phyloP scores from a whole-genome alignment of 75 land plant genomes.

The Azolla pinnata region DNA sequence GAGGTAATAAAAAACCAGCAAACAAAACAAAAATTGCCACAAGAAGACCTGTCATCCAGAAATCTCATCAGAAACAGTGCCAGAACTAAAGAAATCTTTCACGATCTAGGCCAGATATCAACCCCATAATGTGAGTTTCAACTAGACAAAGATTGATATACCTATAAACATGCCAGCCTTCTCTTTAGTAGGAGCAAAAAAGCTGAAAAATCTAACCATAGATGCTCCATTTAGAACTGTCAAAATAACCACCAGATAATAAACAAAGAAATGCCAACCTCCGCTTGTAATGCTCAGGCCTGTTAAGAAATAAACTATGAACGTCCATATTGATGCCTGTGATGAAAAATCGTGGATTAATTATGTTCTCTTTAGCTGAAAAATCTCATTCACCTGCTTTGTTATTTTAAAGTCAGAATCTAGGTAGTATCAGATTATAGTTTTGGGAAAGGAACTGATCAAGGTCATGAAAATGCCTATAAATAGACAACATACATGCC shows the following conservation, averaged over 20 bases:
- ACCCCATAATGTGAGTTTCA: no score
- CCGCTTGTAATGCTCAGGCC: constrained; percentile 3
- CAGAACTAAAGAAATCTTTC: no score
- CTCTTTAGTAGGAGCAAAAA: constrained; percentile 12
- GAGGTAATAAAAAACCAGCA: constrained; percentile 24
- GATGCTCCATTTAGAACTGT: constrained; percentile 16
- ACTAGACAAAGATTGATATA: no score
- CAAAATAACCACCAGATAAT: constrained; percentile 5
- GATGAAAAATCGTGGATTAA: not conserved
- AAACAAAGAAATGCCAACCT: constrained; percentile 26
- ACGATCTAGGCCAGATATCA: no score
- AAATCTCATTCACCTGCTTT: no score
- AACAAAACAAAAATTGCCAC: constrained; percentile 20
- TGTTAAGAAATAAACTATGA: constrained; percentile 18
- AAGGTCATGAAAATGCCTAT: no score
- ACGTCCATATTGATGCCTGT: constrained; percentile 20
- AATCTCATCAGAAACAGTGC: not conserved
- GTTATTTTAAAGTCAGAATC: no score
- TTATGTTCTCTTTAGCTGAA: not conserved
- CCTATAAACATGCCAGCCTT: constrained; percentile 16
- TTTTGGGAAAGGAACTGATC: no score
- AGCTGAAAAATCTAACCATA: constrained; percentile 18
- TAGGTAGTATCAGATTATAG: no score
- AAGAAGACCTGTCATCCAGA: constrained; percentile 11
- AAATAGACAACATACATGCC: no score